A percentile compares a stretch with the other conserved stretches of the same genome.
These are phyloP conservation scores for Penstemon eatonii DNA, from an alignment of 257 asterid species.

Conservation along the genomic window DNA sequence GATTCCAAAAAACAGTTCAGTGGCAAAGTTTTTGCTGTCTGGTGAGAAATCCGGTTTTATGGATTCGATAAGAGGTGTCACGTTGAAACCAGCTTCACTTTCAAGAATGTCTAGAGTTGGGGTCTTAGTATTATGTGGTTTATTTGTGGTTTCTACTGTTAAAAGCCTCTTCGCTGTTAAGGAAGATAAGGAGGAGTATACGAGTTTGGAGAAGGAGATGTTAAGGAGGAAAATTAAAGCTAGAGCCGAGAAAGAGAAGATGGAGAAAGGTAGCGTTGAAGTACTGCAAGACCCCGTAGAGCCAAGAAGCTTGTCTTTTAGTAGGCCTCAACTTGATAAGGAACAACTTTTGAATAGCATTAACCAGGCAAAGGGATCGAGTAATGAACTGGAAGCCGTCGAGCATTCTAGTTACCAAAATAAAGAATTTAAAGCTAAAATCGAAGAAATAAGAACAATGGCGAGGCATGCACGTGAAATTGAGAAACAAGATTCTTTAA, in stretches of 20 bases:
- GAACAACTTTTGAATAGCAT: slow-evolving; percentile 56
- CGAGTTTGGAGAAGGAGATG: slow-evolving; percentile 79
- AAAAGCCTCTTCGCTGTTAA: slow-evolving; percentile 39
- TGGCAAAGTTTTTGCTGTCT: slow-evolving; percentile 54
- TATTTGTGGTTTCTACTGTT: slow-evolving; percentile 47
- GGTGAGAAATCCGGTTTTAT: slow-evolving; percentile 37
- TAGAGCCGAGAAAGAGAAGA: slow-evolving; percentile 51
- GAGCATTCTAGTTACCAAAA: slow-evolving; percentile 33
- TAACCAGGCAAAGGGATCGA: slow-evolving; percentile 45
- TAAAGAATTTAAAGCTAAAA: slow-evolving; percentile 46
- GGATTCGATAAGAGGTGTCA: slow-evolving; percentile 33
- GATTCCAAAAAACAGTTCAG: slow-evolving; percentile 61
- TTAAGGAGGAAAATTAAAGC: slow-evolving; percentile 69
- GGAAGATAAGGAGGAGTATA: slow-evolving; percentile 38
- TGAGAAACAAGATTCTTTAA: slow-evolving; percentile 45
- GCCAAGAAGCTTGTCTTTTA: slow-evolving; percentile 35
- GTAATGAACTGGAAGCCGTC: slow-evolving; percentile 22
- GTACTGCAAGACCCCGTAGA: slow-evolving; percentile 47
- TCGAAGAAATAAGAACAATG: slow-evolving; percentile 71
- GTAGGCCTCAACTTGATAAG: slow-evolving; percentile 76
- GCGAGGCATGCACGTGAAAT: slow-evolving; percentile 68
- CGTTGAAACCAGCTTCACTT: slow-evolving; percentile 37
- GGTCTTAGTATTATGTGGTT: slow-evolving; percentile 52
- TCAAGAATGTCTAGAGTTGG: slow-evolving; percentile 56
- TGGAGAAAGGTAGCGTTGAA: slow-evolving; percentile 58